phyloP scores from a whole-genome alignment of 768 basidiomycete genomes.

The Suillus lakei region DNA sequence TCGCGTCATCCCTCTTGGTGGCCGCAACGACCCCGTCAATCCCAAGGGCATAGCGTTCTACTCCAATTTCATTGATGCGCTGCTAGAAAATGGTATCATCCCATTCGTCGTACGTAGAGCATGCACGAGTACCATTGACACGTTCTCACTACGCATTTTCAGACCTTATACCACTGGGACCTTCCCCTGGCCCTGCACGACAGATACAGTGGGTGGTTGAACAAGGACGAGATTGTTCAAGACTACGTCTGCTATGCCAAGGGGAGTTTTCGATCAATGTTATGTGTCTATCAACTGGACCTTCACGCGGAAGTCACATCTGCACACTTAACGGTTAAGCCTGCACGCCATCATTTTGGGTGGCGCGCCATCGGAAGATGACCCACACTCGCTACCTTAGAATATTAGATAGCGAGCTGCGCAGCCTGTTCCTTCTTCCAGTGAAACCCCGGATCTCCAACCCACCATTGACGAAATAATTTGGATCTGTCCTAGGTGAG shows the following conservation, averaged over 20 bases:
- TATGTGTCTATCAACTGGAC: conserved; percentile 12
- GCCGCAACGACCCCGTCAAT: conserved; percentile 75
- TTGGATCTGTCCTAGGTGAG: too few species aligned
- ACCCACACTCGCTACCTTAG: too few species aligned
- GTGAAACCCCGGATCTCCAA: too few species aligned
- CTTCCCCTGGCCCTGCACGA: conserved; percentile 76
- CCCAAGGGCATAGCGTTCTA: conserved; percentile 71
- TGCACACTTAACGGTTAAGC: too few species aligned
- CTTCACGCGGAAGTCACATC: too few species aligned
- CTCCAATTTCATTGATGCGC: conserved; percentile 68
- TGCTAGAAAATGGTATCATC: conserved; percentile 64
- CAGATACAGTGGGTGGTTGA: conserved; percentile 76
- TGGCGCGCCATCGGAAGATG: too few species aligned
- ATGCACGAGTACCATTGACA: conserved; percentile 1
- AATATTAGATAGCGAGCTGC: too few species aligned
- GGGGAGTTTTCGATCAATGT: conserved; percentile 33
- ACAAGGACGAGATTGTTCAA: conserved; percentile 66
- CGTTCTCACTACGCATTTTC: not conserved
- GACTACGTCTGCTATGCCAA: conserved; percentile 68
- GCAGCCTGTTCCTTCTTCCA: too few species aligned
- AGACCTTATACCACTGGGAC: conserved; percentile 83
- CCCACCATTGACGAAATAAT: too few species aligned
- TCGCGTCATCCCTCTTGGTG: conserved; percentile 76
- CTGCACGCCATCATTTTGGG: too few species aligned
- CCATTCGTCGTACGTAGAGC: conserved; percentile 63